Conservation (phyloP, 139 green algal genomes). For the Volvox reticuliferus region DNA sequence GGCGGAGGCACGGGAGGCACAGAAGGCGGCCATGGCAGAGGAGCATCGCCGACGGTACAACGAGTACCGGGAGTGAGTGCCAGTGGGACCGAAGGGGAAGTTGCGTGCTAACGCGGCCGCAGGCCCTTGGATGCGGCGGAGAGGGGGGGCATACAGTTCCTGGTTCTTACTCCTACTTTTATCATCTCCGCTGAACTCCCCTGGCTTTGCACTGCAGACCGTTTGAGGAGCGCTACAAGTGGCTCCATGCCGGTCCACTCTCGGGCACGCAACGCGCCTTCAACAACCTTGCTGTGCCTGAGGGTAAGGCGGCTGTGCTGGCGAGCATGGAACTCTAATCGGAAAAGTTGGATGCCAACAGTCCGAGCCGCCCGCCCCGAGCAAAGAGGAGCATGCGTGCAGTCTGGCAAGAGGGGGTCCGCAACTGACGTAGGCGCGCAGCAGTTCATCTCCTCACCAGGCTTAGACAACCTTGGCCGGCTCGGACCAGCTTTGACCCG, state of each 20-base stretch:
- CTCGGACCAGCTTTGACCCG: too few species aligned
- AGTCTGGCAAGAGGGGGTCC: too few species aligned
- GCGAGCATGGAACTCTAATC: not conserved
- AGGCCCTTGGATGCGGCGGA: too few species aligned
- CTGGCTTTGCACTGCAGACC: not conserved
- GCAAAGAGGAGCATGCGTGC: too few species aligned
- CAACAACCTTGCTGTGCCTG: conserved; percentile 42
- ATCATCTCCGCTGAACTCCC: not conserved
- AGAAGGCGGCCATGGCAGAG: conserved; percentile 34
- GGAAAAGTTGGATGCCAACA: not conserved
- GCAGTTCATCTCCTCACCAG: too few species aligned
- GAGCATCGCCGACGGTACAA: conserved; percentile 31
- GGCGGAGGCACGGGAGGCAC: not conserved
- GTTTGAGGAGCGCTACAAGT: conserved; percentile 6
- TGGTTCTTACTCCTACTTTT: not conserved
- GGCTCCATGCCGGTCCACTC: conserved; percentile 38
- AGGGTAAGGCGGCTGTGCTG: conserved; percentile 32
- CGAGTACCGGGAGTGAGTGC: conserved; percentile 39
- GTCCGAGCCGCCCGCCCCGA: too few species aligned
- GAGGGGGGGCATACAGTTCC: not conserved
- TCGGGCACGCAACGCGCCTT: conserved; percentile 40
- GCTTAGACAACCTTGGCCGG: too few species aligned
- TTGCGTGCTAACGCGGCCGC: not conserved
- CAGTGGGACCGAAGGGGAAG: not conserved
- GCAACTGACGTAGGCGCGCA: too few species aligned